A percentile compares a stretch with the other conserved stretches of the same genome.
Evolutionary conservation across 164 flowering plant genomes (phyloP).

Genomic region (Vitis amurensis): DNA sequence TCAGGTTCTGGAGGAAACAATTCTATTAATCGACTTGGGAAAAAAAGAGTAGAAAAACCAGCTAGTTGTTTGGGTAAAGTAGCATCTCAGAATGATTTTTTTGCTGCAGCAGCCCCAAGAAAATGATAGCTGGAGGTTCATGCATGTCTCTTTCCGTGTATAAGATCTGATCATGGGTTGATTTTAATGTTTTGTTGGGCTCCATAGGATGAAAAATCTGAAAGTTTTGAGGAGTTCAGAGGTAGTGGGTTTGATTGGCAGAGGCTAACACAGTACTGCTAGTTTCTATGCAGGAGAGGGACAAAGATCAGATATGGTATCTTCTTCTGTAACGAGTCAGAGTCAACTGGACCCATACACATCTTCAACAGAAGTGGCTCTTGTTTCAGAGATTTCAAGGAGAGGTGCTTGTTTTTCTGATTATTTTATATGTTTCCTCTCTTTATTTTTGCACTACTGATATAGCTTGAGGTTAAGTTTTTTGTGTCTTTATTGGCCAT

Average conservation of each 20-base stretch:
- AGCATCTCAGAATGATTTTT: too few species aligned
- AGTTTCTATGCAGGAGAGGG: constrained; percentile 85
- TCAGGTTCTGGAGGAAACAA: too few species aligned
- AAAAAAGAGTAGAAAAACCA: too few species aligned
- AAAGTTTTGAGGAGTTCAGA: too few species aligned
- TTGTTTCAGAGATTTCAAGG: constrained; percentile 96
- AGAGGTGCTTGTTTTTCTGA: constrained; percentile 52
- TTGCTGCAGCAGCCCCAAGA: too few species aligned
- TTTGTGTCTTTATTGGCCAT: too few species aligned
- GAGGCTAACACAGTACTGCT: constrained; percentile 85
- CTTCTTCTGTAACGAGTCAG: constrained; percentile 83
- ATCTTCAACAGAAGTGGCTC: constrained; percentile 86
- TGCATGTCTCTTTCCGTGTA: constrained; percentile 16
- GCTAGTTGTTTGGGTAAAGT: too few species aligned
- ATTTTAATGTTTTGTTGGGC: not conserved
- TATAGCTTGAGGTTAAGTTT: too few species aligned
- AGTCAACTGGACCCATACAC: constrained; percentile 79
- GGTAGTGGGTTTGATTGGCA: constrained; percentile 17
- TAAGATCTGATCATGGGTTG: not conserved
- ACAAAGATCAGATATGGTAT: constrained; percentile 85
- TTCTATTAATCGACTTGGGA: too few species aligned
- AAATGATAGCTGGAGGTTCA: too few species aligned
- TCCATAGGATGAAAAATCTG: not conserved
- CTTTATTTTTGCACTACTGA: too few species aligned
- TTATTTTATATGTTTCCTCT: not conserved